These are phyloP conservation scores for Ceratocystis diversiconidia DNA, from an alignment of 2,329 filamentous ascomycete species.

Conservation along the genomic window DNA sequence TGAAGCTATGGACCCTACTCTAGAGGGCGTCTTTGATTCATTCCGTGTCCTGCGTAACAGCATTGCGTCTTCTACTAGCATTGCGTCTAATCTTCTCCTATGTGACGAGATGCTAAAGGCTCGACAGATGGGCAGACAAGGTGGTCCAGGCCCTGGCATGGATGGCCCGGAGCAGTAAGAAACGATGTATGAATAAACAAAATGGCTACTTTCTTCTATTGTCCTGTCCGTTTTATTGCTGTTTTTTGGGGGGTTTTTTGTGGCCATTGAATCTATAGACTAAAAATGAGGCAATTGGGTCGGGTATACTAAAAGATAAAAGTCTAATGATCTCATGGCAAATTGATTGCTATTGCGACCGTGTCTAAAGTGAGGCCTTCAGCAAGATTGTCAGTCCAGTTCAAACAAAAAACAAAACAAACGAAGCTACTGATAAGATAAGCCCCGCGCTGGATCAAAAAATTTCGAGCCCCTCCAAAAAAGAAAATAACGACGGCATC, in stretches of 20 bases:
- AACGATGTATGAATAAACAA: slow-evolving; percentile 21
- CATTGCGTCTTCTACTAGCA: slow-evolving; percentile 84
- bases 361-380: background rate
- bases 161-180: slow-evolving; percentile 43
- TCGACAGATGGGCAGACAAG: slow-evolving; percentile 71
- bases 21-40: slow-evolving; percentile 88
- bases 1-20: slow-evolving; percentile 85
- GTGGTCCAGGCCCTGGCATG: slow-evolving; percentile 49
- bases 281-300: slow-evolving; percentile 18
- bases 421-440: slow-evolving; percentile 21
- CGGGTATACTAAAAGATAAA: slow-evolving; percentile 9
- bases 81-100: slow-evolving; percentile 84
- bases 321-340: slow-evolving; percentile 6
- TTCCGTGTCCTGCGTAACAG: slow-evolving; percentile 90
- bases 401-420: background rate
- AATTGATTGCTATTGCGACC: slow-evolving; percentile 6
- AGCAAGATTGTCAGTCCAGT: background rate
- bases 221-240: slow-evolving; percentile 11
- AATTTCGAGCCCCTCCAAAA: slow-evolving; percentile 30
- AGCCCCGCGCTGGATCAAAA: slow-evolving; percentile 27
- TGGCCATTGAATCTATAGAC: slow-evolving; percentile 17
- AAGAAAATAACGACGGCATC: background rate
- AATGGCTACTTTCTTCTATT: slow-evolving; percentile 10
- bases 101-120: slow-evolving; percentile 98
- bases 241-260: slow-evolving; percentile 4